Base-by-base conservation (phyloP, 306 rosid species). In the Macrotyloma uniflorum region DNA sequence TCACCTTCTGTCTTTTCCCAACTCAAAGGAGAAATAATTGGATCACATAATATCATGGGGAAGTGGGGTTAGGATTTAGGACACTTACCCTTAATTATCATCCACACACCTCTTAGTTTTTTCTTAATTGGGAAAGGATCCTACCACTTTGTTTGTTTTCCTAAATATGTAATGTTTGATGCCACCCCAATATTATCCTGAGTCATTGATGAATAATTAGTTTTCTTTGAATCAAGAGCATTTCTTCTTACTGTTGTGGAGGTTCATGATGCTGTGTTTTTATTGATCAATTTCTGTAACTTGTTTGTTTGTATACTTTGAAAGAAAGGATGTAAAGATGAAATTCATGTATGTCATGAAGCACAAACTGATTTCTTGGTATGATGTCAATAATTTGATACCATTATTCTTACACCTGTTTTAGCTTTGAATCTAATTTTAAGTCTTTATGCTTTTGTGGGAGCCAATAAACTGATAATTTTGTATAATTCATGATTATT, bases 1-100 rank as follows among this genome's bases (percentile, higher is more conserved):
- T 84, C 80, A 45, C 51, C 47, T 28, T 83, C 84, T 74, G 87
- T 90, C 88, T 86, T 83, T 87, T 90, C 95, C 95, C 82, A 85
- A 83, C 75, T 80, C 85, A 85, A 80, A 77, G 97, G 91, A 90
- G 69, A 74, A 81, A 58, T 9, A 15, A 67, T 7, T 36, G 85
- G 85, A 85, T 24, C 83, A 71, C 49, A 38, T 66, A 66, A 18
- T 65, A 30, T 76, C 84, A 15, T 28, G 81, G 76, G 72, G 70
- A 79, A 75, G 71, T 66, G 79, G 87, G 83, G 74, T 72, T 81
- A 20, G 22, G 59, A 65, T 8, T 77, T 54, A 51, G 36, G 73
- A 58, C 78, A 19, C 42, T 46, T 57, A 13, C 70, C 63, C 74
- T 54, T 75, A 11, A 65, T 72, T 49, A 80, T 64, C 81, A 72